Conservation (phyloP, 495 filamentous ascomycete species). For the Tuber umbilicatum region DNA sequence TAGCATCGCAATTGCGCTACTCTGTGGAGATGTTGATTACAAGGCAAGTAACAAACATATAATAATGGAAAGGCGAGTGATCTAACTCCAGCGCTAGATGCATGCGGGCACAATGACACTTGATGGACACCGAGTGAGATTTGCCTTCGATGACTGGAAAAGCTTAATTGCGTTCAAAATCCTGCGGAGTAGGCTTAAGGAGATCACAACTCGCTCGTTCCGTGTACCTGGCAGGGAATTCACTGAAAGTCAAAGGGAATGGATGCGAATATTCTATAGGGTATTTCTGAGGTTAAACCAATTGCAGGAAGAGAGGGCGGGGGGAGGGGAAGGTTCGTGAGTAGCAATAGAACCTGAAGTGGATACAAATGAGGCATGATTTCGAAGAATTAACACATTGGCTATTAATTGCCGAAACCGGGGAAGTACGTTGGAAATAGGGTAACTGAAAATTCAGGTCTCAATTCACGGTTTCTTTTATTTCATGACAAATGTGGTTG, state of each 20-base stretch:
- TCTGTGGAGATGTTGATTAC: slow-evolving; percentile 81
- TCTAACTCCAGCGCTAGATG: slow-evolving; percentile 47
- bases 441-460: background rate
- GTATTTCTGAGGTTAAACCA: slow-evolving; percentile 15
- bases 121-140: slow-evolving; percentile 81
- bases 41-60: slow-evolving; percentile 48
- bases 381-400: background rate
- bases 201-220: slow-evolving; percentile 64
- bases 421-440: background rate
- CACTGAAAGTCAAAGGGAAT: slow-evolving; percentile 59
- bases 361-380: background rate
- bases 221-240: slow-evolving; percentile 62
- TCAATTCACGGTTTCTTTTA: background rate
- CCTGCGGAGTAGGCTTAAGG: slow-evolving; percentile 60
- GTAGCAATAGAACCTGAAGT: background rate
- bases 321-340: background rate
- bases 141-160: slow-evolving; percentile 83
- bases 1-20: slow-evolving; percentile 69
- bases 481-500: background rate
- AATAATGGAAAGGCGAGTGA: background rate
- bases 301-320: background rate
- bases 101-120: slow-evolving; percentile 79
- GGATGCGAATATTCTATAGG: slow-evolving; percentile 61
- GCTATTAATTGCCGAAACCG: background rate
- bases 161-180: slow-evolving; percentile 76